Evolutionary conservation across 768 basidiomycete species (phyloP), one percentile per base, ranked within the genome.

Genomic region (Mrakia frigida): DNA sequence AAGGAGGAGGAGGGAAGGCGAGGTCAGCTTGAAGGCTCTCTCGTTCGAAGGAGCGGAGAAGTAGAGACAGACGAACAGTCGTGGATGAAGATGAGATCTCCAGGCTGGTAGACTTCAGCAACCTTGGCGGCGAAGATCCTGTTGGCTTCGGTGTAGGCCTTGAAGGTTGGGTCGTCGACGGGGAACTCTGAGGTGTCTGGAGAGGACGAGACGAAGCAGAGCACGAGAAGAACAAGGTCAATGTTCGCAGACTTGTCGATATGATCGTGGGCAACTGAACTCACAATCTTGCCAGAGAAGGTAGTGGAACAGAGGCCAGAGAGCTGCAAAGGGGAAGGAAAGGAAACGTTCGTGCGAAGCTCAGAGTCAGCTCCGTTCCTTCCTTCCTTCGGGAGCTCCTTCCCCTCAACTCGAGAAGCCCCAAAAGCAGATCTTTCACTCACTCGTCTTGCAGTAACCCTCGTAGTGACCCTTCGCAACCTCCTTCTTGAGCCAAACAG

Each of bases 261-360:
- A 56, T 4, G 56, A 39, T 7, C 2, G 39, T 3, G n/a, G n/a
- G n/a, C n/a, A n/a, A n/a, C n/a, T n/a, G n/a, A n/a, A 69, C 74
- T 39, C 23, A 75, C 74, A 63, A 31, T 98, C 97, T 83, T 96
- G 94, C 92, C 95, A 97, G 74, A 98, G 90, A 75, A 98, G 89
- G 83, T 98, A 98, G 85, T 98, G 97, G 88, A 98, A 97, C 59
- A 98, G 85, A 1, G 96, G 96, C 95, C 96, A 99, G 61, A 99
- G 89, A 53, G 90, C 94, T 96, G 80, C 0, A 33, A 70, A n/a
- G n/a, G n/a, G 25, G 35, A 28, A 70, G 28, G 60, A 70, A n/a
- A 70, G 56, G 65, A 52, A 35, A 53, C 35, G 67, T 6, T 14
- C 39, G 33, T n/a, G 79, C 75, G 68, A 69, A 50, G 31, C 37